Base-by-base conservation (phyloP, 306 rosid genomes). In the Echinosophora koreensis region DNA sequence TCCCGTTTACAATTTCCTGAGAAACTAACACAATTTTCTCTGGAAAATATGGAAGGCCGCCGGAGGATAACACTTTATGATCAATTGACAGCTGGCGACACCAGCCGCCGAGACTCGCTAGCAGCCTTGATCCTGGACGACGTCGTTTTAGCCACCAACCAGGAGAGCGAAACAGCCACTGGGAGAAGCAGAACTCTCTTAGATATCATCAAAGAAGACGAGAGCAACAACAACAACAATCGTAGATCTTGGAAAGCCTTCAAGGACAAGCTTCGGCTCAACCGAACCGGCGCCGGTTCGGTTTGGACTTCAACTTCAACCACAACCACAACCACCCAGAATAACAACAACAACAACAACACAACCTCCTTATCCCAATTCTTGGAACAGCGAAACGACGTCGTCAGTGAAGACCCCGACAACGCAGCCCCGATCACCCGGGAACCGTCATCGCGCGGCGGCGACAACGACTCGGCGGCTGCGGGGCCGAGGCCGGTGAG, bases 41-140 rank as follows among this genome's bases (percentile, higher is more conserved):
- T 22, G 50, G 17, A 22, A 35, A 71, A 6, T 39, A 86, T 86
- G 90, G 93, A 88, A 81, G 81, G 84, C 76, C 91, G 89, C 81
- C 90, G 85, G 87, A 88, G 96, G 5, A 22, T 87, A 9, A 91
- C 98, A 50, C 92, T 95, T 28, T 88, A 70, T 17, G 98, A 95
- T 27, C 98, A 89, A 86, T 89, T 95, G 93, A 83, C 87, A 15
- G 90, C 93, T 8, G 30, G 81, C 62, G 5, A 68, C 82, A 63
- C 81, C 28, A 85, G 83, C 87, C 66, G 88, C 64, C 57, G 92
- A 39, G 81, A 81, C 39, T 56, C 87, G 4, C 72, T 81, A 6
- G 74, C 91, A 1, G 85, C 88, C 55, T 80, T 88, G 74, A 81
- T 88, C 28, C 87, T 92, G 2, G 59, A 77, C 84, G 96, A 87